A percentile compares a stretch with the other conserved stretches of the same genome.
These are phyloP conservation scores for Pelargonium fulgidum DNA, from an alignment of 441 rosid genomes.

Conservation along the genomic window DNA sequence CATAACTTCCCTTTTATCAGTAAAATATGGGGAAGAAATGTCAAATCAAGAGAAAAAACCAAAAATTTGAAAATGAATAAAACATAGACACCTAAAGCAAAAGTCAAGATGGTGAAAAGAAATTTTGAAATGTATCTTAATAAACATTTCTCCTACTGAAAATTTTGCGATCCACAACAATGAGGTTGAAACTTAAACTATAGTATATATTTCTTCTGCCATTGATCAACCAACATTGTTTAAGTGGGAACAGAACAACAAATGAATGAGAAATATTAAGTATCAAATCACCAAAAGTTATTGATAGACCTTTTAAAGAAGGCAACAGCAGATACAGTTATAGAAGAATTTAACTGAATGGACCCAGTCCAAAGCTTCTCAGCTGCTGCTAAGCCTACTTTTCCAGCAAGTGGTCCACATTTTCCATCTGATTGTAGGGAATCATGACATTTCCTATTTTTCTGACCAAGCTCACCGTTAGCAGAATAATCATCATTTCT, in stretches of 20 bases:
- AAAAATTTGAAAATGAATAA: neutral
- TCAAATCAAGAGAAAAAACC: neutral
- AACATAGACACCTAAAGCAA: neutral
- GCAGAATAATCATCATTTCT: conserved; percentile 7
- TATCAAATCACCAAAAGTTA: conserved; percentile 10
- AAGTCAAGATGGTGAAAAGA: neutral
- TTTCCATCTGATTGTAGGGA: conserved; percentile 7
- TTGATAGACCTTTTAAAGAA: conserved; percentile 33
- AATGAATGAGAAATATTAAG: neutral
- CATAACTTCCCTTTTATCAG: neutral
- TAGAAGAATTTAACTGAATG: conserved; percentile 32
- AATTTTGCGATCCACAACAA: neutral
- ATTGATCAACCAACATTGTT: neutral
- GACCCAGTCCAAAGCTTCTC: conserved; percentile 34
- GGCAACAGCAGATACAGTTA: conserved; percentile 28
- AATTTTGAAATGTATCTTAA: neutral
- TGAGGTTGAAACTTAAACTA: no score
- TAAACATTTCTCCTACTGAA: neutral
- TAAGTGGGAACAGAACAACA: no score
- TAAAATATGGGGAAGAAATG: neutral
- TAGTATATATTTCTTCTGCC: no score
- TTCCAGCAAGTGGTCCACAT: conserved; percentile 1
- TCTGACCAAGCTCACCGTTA: conserved; percentile 6
- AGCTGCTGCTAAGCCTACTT: conserved; percentile 15
- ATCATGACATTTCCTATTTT: conserved; percentile 4